Percentiles rank a stretch among this genome's conserved stretches.
phyloP scores from a whole-genome alignment of 352 stramenopile genomes.

The Aphanomyces euteiches region DNA sequence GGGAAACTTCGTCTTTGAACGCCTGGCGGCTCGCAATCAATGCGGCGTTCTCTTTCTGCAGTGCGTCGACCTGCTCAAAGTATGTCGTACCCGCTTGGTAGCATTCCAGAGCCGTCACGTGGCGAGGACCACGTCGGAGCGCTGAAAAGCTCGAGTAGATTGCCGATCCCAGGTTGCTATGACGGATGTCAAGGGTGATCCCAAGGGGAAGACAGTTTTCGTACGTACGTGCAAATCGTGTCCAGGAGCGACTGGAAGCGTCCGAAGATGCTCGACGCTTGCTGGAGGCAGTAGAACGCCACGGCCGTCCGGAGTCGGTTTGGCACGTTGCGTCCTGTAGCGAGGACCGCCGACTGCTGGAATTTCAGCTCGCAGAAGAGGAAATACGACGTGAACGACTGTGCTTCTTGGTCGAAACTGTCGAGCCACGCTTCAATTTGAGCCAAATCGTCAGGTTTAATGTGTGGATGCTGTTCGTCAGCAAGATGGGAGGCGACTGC shows the following conservation, averaged over 20 bases:
- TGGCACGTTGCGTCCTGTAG: slow-evolving; percentile 50
- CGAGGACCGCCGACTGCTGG: slow-evolving; percentile 53
- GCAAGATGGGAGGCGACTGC: slow-evolving; percentile 14
- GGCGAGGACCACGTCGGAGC: slow-evolving; percentile 33
- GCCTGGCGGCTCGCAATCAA: slow-evolving; percentile 43
- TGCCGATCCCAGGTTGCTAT: slow-evolving; percentile 49
- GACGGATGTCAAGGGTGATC: not conserved
- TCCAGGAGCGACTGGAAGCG: slow-evolving; percentile 55
- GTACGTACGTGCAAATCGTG: slow-evolving; percentile 49
- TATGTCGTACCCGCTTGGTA: slow-evolving; percentile 57
- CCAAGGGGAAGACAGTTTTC: not conserved
- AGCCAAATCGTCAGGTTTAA: slow-evolving; percentile 39
- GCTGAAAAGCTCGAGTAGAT: slow-evolving; percentile 55
- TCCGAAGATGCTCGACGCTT: slow-evolving; percentile 56
- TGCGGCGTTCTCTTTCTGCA: slow-evolving; percentile 50
- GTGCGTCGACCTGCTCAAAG: slow-evolving; percentile 54
- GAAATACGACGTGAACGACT: slow-evolving; percentile 58
- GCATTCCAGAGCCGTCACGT: slow-evolving; percentile 61
- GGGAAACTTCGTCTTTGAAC: no score
- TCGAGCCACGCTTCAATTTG: slow-evolving; percentile 72
- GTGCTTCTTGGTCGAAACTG: slow-evolving; percentile 44
- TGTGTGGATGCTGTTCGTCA: slow-evolving; percentile 19
- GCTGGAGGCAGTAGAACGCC: slow-evolving; percentile 72
- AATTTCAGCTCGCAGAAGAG: slow-evolving; percentile 77
- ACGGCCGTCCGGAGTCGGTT: slow-evolving; percentile 70